phyloP scores from a whole-genome alignment of 2,329 filamentous ascomycete species.

The Colletotrichum camelliae region DNA sequence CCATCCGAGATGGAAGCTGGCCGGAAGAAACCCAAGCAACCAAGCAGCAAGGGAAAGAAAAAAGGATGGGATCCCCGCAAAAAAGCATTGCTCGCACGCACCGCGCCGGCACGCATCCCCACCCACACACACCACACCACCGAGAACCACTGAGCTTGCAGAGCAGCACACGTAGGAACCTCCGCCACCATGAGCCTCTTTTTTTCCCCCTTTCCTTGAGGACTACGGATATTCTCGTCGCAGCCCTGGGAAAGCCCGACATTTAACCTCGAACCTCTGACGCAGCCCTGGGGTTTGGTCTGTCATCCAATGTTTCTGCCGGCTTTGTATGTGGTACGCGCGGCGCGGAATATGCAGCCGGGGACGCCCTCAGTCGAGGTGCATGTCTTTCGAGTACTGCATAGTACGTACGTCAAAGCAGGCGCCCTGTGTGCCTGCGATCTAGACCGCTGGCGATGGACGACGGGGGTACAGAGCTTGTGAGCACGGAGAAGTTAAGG shows the following conservation, averaged over 20 bases:
- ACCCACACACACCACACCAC: background rate
- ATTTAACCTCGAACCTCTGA: background rate
- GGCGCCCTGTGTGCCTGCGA: background rate
- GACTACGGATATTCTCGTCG: background rate
- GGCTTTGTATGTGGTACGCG: background rate
- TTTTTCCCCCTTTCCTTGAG: background rate
- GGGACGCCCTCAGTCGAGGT: background rate
- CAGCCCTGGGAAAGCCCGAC: background rate
- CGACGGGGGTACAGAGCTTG: background rate
- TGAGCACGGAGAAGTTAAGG: background rate
- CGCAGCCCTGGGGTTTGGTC: background rate
- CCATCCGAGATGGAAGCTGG: background rate
- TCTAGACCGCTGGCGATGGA: background rate
- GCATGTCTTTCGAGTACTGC: background rate
- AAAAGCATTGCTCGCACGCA: background rate
- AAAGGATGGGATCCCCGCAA: background rate
- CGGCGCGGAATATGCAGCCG: background rate
- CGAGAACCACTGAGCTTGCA: background rate
- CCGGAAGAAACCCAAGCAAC: background rate
- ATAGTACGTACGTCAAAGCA: background rate
- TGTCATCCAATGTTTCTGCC: constrained; percentile 2
- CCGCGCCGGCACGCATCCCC: background rate
- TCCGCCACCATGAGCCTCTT: background rate
- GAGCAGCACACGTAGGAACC: background rate
- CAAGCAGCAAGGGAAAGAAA: background rate